Evolutionary conservation across 768 basidiomycete genomes (phyloP), one percentile per base, ranked within the genome.

Genomic region (Suillus sp.): DNA sequence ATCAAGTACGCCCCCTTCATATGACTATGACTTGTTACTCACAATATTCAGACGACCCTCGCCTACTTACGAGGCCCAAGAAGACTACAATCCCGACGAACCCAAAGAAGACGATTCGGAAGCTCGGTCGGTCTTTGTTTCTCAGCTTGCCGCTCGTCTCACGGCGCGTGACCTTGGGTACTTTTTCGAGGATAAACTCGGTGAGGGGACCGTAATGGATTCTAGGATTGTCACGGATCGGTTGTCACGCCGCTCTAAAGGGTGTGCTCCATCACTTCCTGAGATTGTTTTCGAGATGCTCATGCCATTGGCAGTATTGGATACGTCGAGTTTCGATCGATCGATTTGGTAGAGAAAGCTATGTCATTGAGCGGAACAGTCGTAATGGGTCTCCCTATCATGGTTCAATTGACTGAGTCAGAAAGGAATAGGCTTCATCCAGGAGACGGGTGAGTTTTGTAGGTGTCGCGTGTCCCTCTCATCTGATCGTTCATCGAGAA

Each of bases 161-260:
- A 98, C 96, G 64, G 95, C 96, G 70, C 88, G 95, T 75, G 97
- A 99, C 81, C 82, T 99, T 78, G 96, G 96, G 68, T 93, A 95
- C 79, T 99, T 99, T 82, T 99, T 99, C 73, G 96, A 99, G 81
- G 92, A 96, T 74, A 93, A 96, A 75, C 83, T 98, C 51, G 96
- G 96, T 25, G 92, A 95, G 79, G 90, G 90, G 42, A 87, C 92
- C 22, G 97, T 99, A 8, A 89, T 96, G 82, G 97, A 99, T 71
- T 92, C 96, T 32, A 83, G 95, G 64, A 95, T 99, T 71, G 97
- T 99, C 38, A 96, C 95, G 1, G 97, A 99, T 72, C 84, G 96
- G 69, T 80, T 97, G 61, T 96, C 96, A 27, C 88, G 95, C 71
- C 88, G 97, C 61, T 97, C 95, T n/a, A 99, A 99, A 79, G 97